These are phyloP conservation scores for Grosmannia huntii DNA, from an alignment of 2,329 filamentous ascomycete species.

Conservation along the genomic window DNA sequence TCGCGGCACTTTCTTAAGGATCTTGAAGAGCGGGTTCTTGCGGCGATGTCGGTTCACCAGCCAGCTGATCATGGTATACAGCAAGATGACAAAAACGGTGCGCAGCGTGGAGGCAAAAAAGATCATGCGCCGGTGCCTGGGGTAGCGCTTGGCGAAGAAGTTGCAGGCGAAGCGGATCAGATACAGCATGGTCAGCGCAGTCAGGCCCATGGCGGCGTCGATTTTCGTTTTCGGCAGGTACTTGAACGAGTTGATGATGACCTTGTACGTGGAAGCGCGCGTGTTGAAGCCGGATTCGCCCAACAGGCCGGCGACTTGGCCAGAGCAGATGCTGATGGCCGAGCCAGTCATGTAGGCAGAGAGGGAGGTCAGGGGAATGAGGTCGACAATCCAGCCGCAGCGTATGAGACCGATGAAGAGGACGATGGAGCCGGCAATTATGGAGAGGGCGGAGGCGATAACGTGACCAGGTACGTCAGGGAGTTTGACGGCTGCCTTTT, in stretches of 20 bases:
- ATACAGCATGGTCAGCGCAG: slow-evolving; percentile 67
- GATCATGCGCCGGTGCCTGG: slow-evolving; percentile 56
- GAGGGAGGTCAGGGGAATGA: slow-evolving; percentile 82
- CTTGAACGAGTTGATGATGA: slow-evolving; percentile 74
- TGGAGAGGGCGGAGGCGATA: slow-evolving; percentile 64
- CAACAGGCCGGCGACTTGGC: slow-evolving; percentile 72
- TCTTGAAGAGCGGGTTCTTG: slow-evolving; percentile 53
- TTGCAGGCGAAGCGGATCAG: slow-evolving; percentile 55
- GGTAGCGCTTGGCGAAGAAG: slow-evolving; percentile 53
- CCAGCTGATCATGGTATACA: slow-evolving; percentile 88
- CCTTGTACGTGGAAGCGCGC: slow-evolving; percentile 63
- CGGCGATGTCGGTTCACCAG: slow-evolving; percentile 59
- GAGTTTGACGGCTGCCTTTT: slow-evolving; percentile 41
- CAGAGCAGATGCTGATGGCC: slow-evolving; percentile 73
- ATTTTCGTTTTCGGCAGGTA: slow-evolving; percentile 51
- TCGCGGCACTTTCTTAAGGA: slow-evolving; percentile 66
- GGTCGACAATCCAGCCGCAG: slow-evolving; percentile 80
- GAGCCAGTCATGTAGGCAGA: slow-evolving; percentile 97
- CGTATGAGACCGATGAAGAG: slow-evolving; percentile 66
- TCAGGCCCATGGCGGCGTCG: slow-evolving; percentile 85
- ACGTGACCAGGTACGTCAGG: slow-evolving; percentile 49
- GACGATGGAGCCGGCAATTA: slow-evolving; percentile 69
- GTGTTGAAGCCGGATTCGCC: slow-evolving; percentile 55
- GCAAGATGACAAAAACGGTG: slow-evolving; percentile 78
- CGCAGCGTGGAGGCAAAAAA: slow-evolving; percentile 90